Base-by-base conservation (phyloP, 1,139 yeast species). In the Arxiozyma telluris region DNA sequence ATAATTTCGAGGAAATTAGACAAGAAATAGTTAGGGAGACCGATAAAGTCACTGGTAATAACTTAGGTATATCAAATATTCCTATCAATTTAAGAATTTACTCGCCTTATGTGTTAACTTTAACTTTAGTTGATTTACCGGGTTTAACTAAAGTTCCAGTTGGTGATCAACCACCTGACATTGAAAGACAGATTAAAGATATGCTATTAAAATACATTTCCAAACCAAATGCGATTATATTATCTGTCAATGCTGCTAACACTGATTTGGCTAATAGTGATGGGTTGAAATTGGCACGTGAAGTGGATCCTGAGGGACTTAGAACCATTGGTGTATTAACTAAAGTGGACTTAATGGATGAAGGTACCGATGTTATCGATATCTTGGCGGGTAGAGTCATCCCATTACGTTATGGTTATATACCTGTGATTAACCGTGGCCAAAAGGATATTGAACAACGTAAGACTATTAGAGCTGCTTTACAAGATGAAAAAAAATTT, bases 111-210 rank as follows among this genome's bases (percentile, higher is more conserved):
- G 98, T 93, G 52, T 78, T 93, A 66, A 93, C 98, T 17, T 80
- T 93, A 71, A 94, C 99, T 2, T 80, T 93, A 66, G 98, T 93
- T 47, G 99, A 93, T 76, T 79, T 93, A 64, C 99, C 99, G 17
- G 99, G 99, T 58, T 79, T 94, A 67, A 93, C 99, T 38, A 93
- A 93, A 72, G 98, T 94, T 45, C 98, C 99, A n/a, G 98, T 93
- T 51, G 99, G 99, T 50, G 98, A 93, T 71, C 99, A 93, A 73
- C 99, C 99, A 53, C 88, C 87, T 69, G 98, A 93, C 71, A 93
- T 93, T 61, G 99, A 93, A 76, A 84, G 81, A 60, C 96, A 88
- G 72, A 94, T 93, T 64, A 84, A 87, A 68, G 96, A 91, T 59
- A 93, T 93, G 98, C 78, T 93, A 56, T 78, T 93, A 79, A 89